These are phyloP conservation scores for Setaria viridis DNA, from an alignment of 202 grass and related monocot species.

Conservation along the genomic window DNA sequence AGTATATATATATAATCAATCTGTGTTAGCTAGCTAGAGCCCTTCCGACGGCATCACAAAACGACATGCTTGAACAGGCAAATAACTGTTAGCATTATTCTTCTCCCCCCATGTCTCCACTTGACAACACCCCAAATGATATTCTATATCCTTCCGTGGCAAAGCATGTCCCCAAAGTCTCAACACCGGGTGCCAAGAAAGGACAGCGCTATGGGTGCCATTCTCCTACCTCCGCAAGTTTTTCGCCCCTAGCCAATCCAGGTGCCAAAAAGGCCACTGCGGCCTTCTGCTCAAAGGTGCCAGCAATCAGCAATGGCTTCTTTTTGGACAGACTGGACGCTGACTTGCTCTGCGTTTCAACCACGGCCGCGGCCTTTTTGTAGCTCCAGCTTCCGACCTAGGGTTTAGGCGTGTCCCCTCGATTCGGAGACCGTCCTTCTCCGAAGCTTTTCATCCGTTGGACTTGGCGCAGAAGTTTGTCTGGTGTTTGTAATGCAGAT, in stretches of 20 bases:
- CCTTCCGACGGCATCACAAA: not conserved
- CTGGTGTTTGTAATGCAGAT: slow-evolving; percentile 1
- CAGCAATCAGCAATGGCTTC: slow-evolving; percentile 10
- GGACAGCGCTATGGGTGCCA: not conserved
- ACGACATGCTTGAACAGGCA: not conserved
- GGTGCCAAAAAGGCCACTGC: slow-evolving; percentile 30
- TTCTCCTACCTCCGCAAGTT: not conserved
- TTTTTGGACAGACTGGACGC: slow-evolving; percentile 11
- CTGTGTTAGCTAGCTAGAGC: not conserved
- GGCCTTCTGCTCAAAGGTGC: slow-evolving; percentile 10
- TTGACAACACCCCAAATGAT: not conserved
- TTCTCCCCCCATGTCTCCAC: not conserved
- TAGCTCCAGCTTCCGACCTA: slow-evolving; percentile 21
- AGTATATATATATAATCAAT: too few species aligned
- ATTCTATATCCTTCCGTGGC: not conserved
- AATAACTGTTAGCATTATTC: not conserved
- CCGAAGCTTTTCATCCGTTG: not conserved
- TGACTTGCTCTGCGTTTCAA: not conserved
- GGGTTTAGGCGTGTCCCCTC: slow-evolving; percentile 37
- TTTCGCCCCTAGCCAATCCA: slow-evolving; percentile 10
- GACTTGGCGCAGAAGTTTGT: slow-evolving; percentile 17
- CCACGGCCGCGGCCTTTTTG: not conserved
- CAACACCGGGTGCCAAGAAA: not conserved
- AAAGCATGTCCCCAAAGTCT: slow-evolving; percentile 32
- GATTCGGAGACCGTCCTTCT: not conserved